Percentiles rank a stretch among this genome's conserved stretches.
Conservation (phyloP, 2,329 filamentous ascomycete genomes). For the Colletotrichum euphorbiae region DNA sequence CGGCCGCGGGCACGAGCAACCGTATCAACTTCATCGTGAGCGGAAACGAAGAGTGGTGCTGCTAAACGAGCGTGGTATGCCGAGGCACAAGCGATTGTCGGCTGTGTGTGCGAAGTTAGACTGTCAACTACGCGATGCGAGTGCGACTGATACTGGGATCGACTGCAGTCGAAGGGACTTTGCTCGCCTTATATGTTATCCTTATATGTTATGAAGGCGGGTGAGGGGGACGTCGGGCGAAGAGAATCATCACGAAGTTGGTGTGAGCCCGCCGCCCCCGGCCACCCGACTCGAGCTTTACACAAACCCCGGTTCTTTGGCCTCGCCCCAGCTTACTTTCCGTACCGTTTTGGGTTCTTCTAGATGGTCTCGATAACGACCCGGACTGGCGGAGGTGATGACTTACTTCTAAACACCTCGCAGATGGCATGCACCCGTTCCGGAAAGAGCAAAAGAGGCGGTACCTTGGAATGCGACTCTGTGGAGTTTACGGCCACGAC, state of each 20-base stretch:
- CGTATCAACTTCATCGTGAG: slow-evolving; percentile 52
- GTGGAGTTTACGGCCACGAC: slow-evolving; percentile 14
- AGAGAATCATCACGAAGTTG: slow-evolving; percentile 22
- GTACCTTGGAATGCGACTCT: slow-evolving; percentile 28
- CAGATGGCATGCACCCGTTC: slow-evolving; percentile 15
- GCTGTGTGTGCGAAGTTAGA: background rate
- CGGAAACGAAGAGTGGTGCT: slow-evolving; percentile 43
- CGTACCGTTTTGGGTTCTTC: slow-evolving; percentile 3
- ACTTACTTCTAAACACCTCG: slow-evolving; percentile 33
- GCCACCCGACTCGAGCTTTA: slow-evolving; percentile 27
- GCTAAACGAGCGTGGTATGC: slow-evolving; percentile 40
- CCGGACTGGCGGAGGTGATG: slow-evolving; percentile 19
- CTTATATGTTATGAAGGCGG: slow-evolving; percentile 27
- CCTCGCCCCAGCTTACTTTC: slow-evolving; percentile 6
- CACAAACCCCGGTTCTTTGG: slow-evolving; percentile 8
- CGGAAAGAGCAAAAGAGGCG: slow-evolving; percentile 28
- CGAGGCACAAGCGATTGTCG: slow-evolving; percentile 42
- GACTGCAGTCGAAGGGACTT: slow-evolving; percentile 8
- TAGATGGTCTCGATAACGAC: slow-evolving; percentile 14
- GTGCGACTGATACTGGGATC: background rate
- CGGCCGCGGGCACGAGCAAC: slow-evolving; percentile 47
- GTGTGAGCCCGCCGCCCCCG: background rate
- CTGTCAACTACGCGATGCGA: background rate
- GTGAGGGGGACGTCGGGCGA: background rate
- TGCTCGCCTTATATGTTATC: slow-evolving; percentile 32